These are phyloP conservation scores for Micractinium sp. DNA, from an alignment of 139 green algal genomes.

Conservation along the genomic window DNA sequence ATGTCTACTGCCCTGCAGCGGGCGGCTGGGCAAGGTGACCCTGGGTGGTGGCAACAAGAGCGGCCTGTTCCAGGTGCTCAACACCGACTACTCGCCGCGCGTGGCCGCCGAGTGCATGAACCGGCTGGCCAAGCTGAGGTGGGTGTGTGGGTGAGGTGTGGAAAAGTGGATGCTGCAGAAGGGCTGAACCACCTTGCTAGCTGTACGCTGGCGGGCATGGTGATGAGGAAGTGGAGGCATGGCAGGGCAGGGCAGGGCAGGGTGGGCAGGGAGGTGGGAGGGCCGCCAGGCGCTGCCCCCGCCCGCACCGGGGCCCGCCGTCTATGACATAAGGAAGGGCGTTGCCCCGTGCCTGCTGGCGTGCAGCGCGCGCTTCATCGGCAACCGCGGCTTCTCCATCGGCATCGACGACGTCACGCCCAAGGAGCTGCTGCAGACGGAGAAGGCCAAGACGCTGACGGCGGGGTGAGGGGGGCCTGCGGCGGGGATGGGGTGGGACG, in stretches of 20 bases:
- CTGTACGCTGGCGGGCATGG: too few relatives aligned
- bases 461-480: constrained; percentile 42
- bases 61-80: constrained; percentile 89
- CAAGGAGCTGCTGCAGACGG: constrained; percentile 52
- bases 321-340: not conserved
- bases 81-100: constrained; percentile 71
- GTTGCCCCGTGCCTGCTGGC: not conserved
- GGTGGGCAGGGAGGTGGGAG: too few relatives aligned
- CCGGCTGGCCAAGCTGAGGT: constrained; percentile 89
- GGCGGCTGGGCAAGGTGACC: constrained; percentile 93
- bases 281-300: too few relatives aligned
- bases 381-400: constrained; percentile 93
- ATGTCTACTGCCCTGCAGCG: constrained; percentile 55
- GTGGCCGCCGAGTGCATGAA: constrained; percentile 81
- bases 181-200: too few relatives aligned
- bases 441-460: constrained; percentile 61
- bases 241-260: too few relatives aligned
- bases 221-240: too few relatives aligned
- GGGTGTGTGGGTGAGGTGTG: not conserved
- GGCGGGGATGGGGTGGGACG: not conserved
- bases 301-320: too few relatives aligned
- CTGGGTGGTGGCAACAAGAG: constrained; percentile 90
- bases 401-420: constrained; percentile 98
- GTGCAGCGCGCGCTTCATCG: constrained; percentile 84
- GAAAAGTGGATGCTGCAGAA: not conserved